A percentile compares a stretch with the other conserved stretches of the same genome.
Conservation (phyloP, 1,139 yeast genomes). For the Geotrichum klebahnii region DNA sequence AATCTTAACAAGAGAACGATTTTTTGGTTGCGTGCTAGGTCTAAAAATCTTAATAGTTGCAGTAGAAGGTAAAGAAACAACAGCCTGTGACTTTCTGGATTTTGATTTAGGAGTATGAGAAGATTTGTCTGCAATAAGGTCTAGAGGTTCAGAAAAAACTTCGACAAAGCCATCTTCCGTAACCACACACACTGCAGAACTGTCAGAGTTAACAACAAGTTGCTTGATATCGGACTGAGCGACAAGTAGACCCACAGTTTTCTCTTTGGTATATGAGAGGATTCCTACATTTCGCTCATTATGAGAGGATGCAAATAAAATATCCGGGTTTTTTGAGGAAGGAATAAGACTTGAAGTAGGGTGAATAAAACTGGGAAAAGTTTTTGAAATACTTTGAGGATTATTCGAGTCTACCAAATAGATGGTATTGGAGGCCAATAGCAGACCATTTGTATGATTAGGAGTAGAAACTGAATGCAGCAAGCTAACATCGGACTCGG, state of each 20-base stretch:
- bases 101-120: slow-evolving; percentile 22
- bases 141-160: slow-evolving; percentile 55
- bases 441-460: slow-evolving; percentile 33
- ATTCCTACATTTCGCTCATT: slow-evolving; percentile 78
- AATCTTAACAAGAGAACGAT: slow-evolving; percentile 28
- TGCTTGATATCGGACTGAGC: slow-evolving; percentile 58
- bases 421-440: slow-evolving; percentile 64
- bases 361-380: slow-evolving; percentile 32
- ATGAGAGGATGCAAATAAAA: slow-evolving; percentile 61
- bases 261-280: slow-evolving; percentile 48
- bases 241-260: slow-evolving; percentile 53
- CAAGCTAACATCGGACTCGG: slow-evolving; percentile 34
- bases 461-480: slow-evolving; percentile 44
- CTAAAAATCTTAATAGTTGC: slow-evolving; percentile 28
- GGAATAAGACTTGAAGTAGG: slow-evolving; percentile 26
- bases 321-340: slow-evolving; percentile 21
- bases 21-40: slow-evolving; percentile 26
- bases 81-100: slow-evolving; percentile 36
- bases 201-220: slow-evolving; percentile 38
- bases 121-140: slow-evolving; percentile 21
- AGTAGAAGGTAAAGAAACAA: slow-evolving; percentile 26
- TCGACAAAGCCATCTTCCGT: slow-evolving; percentile 67
- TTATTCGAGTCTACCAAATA: slow-evolving; percentile 46
- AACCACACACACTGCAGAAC: slow-evolving; percentile 49
- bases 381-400: slow-evolving; percentile 24